Conservation (phyloP, 768 basidiomycete genomes). For the Amanita molliuscula region DNA sequence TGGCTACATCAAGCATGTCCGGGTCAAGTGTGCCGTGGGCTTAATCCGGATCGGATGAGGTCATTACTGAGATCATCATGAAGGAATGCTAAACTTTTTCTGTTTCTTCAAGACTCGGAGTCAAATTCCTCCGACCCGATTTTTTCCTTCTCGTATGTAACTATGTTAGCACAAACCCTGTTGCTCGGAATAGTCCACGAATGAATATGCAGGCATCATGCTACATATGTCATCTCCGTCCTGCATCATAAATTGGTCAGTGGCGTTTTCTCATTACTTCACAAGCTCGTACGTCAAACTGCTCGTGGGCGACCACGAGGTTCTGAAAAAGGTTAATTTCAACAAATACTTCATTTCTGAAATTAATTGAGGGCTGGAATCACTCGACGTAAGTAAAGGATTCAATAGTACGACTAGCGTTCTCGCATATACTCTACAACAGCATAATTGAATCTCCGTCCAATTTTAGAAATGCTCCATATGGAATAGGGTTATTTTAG, state of each 20-base stretch:
- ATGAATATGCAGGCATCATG: background rate
- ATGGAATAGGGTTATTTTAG: background rate
- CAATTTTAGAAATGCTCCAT: background rate
- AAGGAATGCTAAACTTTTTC: too few species aligned
- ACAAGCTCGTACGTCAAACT: background rate
- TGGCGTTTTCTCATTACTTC: background rate
- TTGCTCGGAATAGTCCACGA: background rate
- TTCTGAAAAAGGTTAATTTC: background rate
- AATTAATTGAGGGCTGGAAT: background rate
- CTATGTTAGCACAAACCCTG: background rate
- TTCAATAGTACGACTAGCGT: background rate
- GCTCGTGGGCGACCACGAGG: background rate
- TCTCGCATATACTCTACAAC: background rate
- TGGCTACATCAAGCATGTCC: too few species aligned
- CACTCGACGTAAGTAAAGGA: background rate
- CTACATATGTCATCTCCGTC: background rate
- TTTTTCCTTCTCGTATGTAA: background rate
- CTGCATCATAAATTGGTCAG: background rate
- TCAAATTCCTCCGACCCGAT: too few species aligned
- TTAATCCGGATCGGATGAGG: too few species aligned
- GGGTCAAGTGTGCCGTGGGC: too few species aligned
- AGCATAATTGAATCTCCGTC: background rate
- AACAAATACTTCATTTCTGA: background rate
- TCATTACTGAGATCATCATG: too few species aligned
- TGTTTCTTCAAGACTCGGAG: too few species aligned